Evolutionary conservation across 2,329 filamentous ascomycete species (phyloP).

Genomic region (Trichoderma semiorbis): DNA sequence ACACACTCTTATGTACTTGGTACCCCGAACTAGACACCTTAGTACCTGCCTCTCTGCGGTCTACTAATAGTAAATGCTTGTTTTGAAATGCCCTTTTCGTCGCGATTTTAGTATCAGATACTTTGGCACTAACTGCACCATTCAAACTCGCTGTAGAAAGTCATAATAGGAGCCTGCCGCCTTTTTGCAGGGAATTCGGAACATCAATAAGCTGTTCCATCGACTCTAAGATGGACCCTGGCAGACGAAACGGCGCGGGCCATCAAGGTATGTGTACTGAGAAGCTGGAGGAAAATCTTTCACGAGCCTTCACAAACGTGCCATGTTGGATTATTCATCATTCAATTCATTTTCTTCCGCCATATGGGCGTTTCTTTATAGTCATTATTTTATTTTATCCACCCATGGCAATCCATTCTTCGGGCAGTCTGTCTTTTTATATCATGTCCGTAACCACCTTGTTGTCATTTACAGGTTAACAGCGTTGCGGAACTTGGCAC

Average conservation of each 20-base stretch:
- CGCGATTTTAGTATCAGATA: neutral
- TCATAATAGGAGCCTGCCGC: neutral
- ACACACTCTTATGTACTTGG: neutral
- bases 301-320: neutral
- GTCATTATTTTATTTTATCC: slow-evolving; percentile 11
- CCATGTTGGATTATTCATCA: neutral
- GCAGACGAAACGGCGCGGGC: neutral
- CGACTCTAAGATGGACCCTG: neutral
- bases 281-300: neutral
- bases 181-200: neutral
- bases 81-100: neutral
- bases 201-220: neutral
- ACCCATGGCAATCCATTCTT: slow-evolving; percentile 1
- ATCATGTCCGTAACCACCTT: neutral
- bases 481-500: slow-evolving; percentile 84
- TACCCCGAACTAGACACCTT: neutral
- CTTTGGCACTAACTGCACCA: neutral
- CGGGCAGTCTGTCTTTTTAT: neutral
- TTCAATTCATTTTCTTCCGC: slow-evolving; percentile 9
- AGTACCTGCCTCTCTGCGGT: no score
- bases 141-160: neutral
- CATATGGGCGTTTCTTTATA: slow-evolving; percentile 8
- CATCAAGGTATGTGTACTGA: neutral
- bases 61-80: neutral
- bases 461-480: slow-evolving; percentile 69